A percentile compares a stretch with the other conserved stretches of the same genome.
These are phyloP conservation scores for Kodamaea fungicola DNA, from an alignment of 1,139 yeast genomes.

Conservation along the genomic window DNA sequence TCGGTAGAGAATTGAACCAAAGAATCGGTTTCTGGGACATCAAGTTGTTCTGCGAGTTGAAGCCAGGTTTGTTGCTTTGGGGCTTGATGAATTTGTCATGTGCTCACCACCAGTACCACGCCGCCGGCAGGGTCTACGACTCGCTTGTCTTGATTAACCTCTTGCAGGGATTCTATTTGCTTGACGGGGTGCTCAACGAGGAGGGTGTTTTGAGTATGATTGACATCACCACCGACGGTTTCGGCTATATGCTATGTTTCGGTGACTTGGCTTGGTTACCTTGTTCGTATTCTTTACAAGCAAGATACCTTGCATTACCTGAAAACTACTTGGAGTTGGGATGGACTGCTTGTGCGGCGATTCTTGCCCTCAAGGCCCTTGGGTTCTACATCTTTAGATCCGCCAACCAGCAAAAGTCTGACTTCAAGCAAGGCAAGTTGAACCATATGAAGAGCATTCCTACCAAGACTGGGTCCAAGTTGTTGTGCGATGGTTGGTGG, in stretches of 20 bases:
- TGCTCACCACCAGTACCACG: conserved; percentile 73
- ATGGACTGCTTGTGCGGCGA: conserved; percentile 24
- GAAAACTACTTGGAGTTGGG: conserved; percentile 60
- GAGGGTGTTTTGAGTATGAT: conserved; percentile 89
- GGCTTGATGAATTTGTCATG: conserved; percentile 73
- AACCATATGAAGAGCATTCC: conserved; percentile 59
- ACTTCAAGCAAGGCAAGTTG: conserved; percentile 76
- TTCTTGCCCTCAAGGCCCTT: conserved; percentile 40
- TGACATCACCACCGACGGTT: conserved; percentile 94
- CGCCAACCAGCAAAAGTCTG: conserved; percentile 80
- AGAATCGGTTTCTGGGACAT: conserved; percentile 82
- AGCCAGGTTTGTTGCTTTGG: conserved; percentile 95
- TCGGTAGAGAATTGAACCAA: conserved; percentile 95
- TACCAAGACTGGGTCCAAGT: conserved; percentile 74
- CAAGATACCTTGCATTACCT: conserved; percentile 68
- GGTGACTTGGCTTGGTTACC: conserved; percentile 97
- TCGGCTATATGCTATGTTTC: conserved; percentile 92
- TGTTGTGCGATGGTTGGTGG: conserved; percentile 96
- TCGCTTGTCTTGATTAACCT: conserved; percentile 67
- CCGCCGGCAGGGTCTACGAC: conserved; percentile 59
- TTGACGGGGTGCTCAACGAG: conserved; percentile 92
- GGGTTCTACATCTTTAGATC: conserved; percentile 85
- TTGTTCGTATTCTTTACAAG: conserved; percentile 82
- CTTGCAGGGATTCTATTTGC: conserved; percentile 76
- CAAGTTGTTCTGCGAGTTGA: conserved; percentile 86